Evolutionary conservation across 768 basidiomycete genomes (phyloP), one percentile per base, ranked within the genome.

Genomic region (Podaxis sp.): DNA sequence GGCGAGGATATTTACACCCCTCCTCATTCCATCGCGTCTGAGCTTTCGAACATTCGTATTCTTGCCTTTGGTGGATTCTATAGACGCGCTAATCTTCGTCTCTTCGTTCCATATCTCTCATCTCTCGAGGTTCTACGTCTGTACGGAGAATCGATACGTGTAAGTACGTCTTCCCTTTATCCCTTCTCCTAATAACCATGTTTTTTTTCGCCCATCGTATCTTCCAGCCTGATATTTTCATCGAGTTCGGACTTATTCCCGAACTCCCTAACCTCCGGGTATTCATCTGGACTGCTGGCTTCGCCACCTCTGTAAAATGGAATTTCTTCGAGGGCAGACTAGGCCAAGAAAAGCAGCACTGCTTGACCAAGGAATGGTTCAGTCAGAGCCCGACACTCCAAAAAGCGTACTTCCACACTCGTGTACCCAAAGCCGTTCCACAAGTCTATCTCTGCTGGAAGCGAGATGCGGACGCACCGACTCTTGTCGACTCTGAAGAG

Each of bases 251-350:
- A 3, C 16, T 47, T 5, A 36, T 56, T 1, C 7, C 55, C 0
- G 27, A 47, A 16, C 25, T 56, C 18, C 37, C 55, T 2, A 46
- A 18, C 16, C 40, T 56, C 28, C 23, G 55, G 2, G 11, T 36
- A 18, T 56, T 56, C 28, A 47, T 56, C 55, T 56, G 55, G 55
- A 56, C 55, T 0, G 55, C 55, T 4, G 55, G 55, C 0, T 56
- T 56, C n/a, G 55, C 55, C 4, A 56, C 55, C 6, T 56, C 55
- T 1, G 55, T 56, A 0, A 46, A 35, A 47, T 56, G 27, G 27
- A 27, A 27, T 5, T 27, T 27, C 27, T 27, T 56, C 11, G 55
- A 27, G 0, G 42, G 32, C 27, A 21, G 28, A 35, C 16, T 11
- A 4, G 18, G 42, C 6, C 6, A 10, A 1, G n/a, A 36, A 21